Conservation (phyloP, 208 protist genomes). For the Trypanosoma cruzi region DNA sequence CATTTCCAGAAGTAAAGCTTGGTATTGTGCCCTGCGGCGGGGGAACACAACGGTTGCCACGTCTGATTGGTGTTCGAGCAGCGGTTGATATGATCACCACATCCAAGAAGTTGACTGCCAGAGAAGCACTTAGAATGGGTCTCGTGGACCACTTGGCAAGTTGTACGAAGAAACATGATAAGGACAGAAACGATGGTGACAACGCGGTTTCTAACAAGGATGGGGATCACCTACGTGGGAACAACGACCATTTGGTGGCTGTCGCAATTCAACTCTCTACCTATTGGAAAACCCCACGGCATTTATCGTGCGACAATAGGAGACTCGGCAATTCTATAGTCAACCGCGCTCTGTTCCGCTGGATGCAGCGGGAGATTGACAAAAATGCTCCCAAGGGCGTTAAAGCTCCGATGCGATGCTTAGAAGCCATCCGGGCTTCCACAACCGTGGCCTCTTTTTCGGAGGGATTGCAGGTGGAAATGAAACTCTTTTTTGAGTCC, state of each 20-base stretch:
- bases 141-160: conserved; percentile 51
- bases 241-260: neutral
- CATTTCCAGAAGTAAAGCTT: conserved; percentile 61
- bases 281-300: conserved; percentile 24
- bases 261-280: conserved; percentile 7
- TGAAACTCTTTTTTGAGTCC: conserved; percentile 44
- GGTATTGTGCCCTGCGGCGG: conserved; percentile 83
- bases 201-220: conserved; percentile 8
- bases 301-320: conserved; percentile 20
- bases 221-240: neutral
- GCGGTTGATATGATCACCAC: conserved; percentile 42
- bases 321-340: conserved; percentile 27
- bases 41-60: conserved; percentile 74
- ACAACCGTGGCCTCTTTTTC: conserved; percentile 28
- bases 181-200: conserved; percentile 8
- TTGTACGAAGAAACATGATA: conserved; percentile 13
- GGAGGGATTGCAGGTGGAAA: conserved; percentile 48
- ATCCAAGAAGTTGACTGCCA: conserved; percentile 36
- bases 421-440: conserved; percentile 51
- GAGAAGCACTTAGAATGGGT: conserved; percentile 55
- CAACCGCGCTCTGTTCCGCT: conserved; percentile 41
- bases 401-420: conserved; percentile 38
- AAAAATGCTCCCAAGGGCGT: conserved; percentile 44
- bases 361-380: conserved; percentile 42
- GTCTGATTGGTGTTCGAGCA: conserved; percentile 59